Conservation (phyloP, 768 basidiomycete species). For the Neoboletus subvelutipes region DNA sequence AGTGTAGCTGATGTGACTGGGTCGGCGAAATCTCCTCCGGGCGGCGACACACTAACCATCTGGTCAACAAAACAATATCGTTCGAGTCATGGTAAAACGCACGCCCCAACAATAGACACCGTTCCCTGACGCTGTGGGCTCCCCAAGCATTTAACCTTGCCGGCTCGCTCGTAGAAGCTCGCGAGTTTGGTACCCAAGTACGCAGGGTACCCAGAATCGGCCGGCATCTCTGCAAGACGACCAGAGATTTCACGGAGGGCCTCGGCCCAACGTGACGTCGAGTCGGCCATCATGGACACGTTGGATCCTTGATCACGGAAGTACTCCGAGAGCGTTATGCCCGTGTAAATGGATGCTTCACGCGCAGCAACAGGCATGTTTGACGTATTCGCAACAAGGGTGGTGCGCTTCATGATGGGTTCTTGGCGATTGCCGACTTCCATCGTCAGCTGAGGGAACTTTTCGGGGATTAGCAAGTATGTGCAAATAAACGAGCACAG, state of each 20-base stretch:
- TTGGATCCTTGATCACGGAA: slow-evolving; percentile 99
- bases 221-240: slow-evolving; percentile 99
- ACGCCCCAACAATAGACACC: slow-evolving; percentile 99
- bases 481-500: slow-evolving; percentile 3
- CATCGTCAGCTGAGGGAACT: slow-evolving; percentile 92
- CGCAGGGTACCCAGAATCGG: slow-evolving; percentile 98
- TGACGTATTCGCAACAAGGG: slow-evolving; percentile 97
- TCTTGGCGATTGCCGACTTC: slow-evolving; percentile 91
- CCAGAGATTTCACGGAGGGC: slow-evolving; percentile 99
- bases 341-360: slow-evolving; percentile 99
- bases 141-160: slow-evolving; percentile 91
- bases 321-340: slow-evolving; percentile 98
- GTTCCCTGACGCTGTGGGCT: slow-evolving; percentile 87
- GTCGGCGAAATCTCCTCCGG: slow-evolving; percentile 99
- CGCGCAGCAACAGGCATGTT: slow-evolving; percentile 99
- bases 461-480: slow-evolving; percentile 12
- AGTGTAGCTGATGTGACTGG: slow-evolving; percentile 97
- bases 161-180: slow-evolving; percentile 97
- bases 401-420: slow-evolving; percentile 99
- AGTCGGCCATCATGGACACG: slow-evolving; percentile 99
- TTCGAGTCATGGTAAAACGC: slow-evolving; percentile 38
- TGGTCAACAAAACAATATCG: slow-evolving; percentile 8
- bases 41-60: slow-evolving; percentile 82
- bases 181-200: slow-evolving; percentile 95
- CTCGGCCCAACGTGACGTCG: slow-evolving; percentile 98